A percentile compares a stretch with the other conserved stretches of the same genome.
phyloP scores from a whole-genome alignment of 495 filamentous ascomycete genomes.

The Lasiosphaeria miniovina region DNA sequence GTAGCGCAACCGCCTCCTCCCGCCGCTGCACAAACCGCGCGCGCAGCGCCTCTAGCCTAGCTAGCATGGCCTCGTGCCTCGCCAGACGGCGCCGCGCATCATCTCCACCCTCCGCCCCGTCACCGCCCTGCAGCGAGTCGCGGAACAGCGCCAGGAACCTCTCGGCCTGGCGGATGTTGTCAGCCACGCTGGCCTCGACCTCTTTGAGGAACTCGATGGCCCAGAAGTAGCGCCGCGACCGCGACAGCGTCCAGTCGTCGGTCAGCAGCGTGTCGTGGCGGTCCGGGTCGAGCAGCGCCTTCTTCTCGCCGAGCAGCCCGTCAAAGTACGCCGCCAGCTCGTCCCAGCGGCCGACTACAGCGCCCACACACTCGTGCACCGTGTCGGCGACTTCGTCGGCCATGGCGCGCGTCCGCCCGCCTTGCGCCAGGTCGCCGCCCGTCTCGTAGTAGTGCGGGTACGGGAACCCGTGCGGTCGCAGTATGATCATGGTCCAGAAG shows the following conservation, averaged over 20 bases:
- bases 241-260: slow-evolving; percentile 16
- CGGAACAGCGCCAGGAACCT: neutral
- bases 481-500: slow-evolving; percentile 7
- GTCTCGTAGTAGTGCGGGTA: slow-evolving; percentile 10
- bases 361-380: neutral
- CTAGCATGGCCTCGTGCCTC: neutral
- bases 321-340: slow-evolving; percentile 11
- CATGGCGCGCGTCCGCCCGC: slow-evolving; percentile 6
- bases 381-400: slow-evolving; percentile 8
- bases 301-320: slow-evolving; percentile 2
- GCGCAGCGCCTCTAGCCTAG: slow-evolving; percentile 6
- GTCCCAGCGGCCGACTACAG: slow-evolving; percentile 3
- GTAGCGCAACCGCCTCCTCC: slow-evolving; percentile 12
- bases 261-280: slow-evolving; percentile 6
- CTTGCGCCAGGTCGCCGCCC: slow-evolving; percentile 1
- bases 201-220: slow-evolving; percentile 15
- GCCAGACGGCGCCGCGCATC: neutral
- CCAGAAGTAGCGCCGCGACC: slow-evolving; percentile 19
- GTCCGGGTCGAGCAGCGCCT: slow-evolving; percentile 7
- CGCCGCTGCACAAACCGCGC: slow-evolving; percentile 3
- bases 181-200: slow-evolving; percentile 5
- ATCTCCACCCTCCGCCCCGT: neutral
- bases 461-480: slow-evolving; percentile 1
- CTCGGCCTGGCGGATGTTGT: slow-evolving; percentile 14
- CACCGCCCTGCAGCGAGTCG: neutral